Base-by-base conservation (phyloP, 2,329 filamentous ascomycete species). In the Hypoxylon sp. region DNA sequence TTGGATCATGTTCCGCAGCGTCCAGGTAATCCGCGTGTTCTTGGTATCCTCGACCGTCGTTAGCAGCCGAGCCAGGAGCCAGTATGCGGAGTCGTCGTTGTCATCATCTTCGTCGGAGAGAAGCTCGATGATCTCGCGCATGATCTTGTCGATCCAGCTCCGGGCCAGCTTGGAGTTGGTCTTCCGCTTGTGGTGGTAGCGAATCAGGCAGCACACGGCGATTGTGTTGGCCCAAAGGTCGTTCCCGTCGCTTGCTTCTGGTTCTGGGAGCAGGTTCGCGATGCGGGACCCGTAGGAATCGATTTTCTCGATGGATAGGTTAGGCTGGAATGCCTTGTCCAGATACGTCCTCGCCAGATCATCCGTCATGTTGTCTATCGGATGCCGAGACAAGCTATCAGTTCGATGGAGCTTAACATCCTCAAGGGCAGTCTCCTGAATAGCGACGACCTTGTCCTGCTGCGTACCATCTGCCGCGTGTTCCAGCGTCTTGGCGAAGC, bases 51-150 rank as follows among this genome's bases (percentile, higher is more conserved):
- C 73, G 14, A 76, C 13, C 0, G 66, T 73, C 2, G 67, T 70
- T n/a, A 76, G 62, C 5, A 77, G 54, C 24, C 62, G 65, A 0
- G 71, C 68, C 1, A 78, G 61, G 3, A 78, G 50, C 72, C 66
- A 72, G 50, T 73, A 77, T 2, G 76, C 76, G 3, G 58, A 61
- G 46, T 73, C 69, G 37, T 78, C 76, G 53, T 78, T 78, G 14
- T 74, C 74, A 11, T 73, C 67, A 51, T 78, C 76, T 1, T 71
- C 73, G 51, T 78, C 76, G 0, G 74, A 76, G 13, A 78, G 72
- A 8, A 77, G 72, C 47, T 77, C 76, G 10, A 78, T 46, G n/a
- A 72, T 65, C 5, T 74, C 63, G 1, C 71, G 71, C 9, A 77
- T 69, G 9, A 77, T 71, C 13, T 63, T 61, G 17, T 59, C 62